A percentile compares a stretch with the other conserved stretches of the same genome.
Conservation (phyloP, 225 moss, liverwort and hornwort species). For the Sphagnum tenellum region DNA sequence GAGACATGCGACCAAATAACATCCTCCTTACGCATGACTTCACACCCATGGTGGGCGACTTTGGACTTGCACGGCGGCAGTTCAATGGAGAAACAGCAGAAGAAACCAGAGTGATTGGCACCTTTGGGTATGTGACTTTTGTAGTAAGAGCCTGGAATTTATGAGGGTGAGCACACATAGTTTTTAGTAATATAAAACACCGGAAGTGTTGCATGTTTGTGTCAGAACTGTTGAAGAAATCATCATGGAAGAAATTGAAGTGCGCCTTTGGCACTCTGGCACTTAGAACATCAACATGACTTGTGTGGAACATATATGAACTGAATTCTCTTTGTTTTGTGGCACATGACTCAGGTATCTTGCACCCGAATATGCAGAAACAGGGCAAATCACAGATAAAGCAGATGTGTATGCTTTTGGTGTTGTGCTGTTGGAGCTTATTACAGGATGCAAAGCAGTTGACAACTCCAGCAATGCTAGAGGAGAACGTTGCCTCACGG, state of each 20-base stretch:
- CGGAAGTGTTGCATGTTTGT: too few species aligned
- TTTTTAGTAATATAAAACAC: too few species aligned
- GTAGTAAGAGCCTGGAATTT: too few species aligned
- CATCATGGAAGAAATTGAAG: too few species aligned
- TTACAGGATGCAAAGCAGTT: constrained; percentile 60
- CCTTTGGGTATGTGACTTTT: constrained; percentile 41
- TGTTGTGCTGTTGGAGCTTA: constrained; percentile 53
- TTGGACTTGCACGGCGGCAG: constrained; percentile 71
- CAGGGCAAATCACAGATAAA: constrained; percentile 64
- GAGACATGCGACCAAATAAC: constrained; percentile 62
- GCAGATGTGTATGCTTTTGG: constrained; percentile 67
- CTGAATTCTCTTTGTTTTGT: too few species aligned
- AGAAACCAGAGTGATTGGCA: constrained; percentile 79
- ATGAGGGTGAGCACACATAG: too few species aligned
- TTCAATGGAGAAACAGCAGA: constrained; percentile 53
- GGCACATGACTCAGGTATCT: constrained; percentile 19
- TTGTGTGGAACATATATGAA: too few species aligned
- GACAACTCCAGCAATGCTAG: constrained; percentile 15
- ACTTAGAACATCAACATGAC: too few species aligned
- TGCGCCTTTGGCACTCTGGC: too few species aligned
- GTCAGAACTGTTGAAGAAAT: too few species aligned
- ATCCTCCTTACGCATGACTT: constrained; percentile 63
- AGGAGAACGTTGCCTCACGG: constrained; percentile 56
- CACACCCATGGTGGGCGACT: constrained; percentile 67
- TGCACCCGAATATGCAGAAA: constrained; percentile 60